These are phyloP conservation scores for Epipyxis sp. DNA, from an alignment of 108 stramenopile genomes.

Conservation along the genomic window DNA sequence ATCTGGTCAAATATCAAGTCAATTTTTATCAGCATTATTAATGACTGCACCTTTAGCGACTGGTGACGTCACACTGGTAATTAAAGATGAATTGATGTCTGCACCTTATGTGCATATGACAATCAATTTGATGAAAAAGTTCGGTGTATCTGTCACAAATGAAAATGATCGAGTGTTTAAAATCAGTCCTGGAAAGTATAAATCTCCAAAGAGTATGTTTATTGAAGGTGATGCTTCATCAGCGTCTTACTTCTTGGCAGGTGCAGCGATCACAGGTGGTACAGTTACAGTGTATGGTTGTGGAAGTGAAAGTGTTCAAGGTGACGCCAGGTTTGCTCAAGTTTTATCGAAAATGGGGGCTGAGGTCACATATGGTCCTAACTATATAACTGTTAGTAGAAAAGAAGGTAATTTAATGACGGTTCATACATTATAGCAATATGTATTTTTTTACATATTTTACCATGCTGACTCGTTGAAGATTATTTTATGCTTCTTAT, in stretches of 20 bases:
- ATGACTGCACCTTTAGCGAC: constrained; percentile 81
- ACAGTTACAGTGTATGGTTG: constrained; percentile 72
- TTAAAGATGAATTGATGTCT: constrained; percentile 89
- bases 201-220: constrained; percentile 65
- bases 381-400: constrained; percentile 82
- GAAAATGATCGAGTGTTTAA: constrained; percentile 42
- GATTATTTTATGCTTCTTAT: no score
- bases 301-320: constrained; percentile 55
- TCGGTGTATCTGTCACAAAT: constrained; percentile 63
- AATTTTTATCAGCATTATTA: constrained; percentile 86
- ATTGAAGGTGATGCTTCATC: constrained; percentile 95
- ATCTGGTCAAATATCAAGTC: constrained; percentile 93
- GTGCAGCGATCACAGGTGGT: constrained; percentile 91
- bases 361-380: constrained; percentile 76
- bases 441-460: no score
- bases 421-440: no score
- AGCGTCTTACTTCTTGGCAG: constrained; percentile 92
- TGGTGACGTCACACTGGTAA: constrained; percentile 66
- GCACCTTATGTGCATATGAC: constrained; percentile 92
- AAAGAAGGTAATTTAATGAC: constrained; percentile 61
- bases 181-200: constrained; percentile 63
- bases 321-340: constrained; percentile 90
- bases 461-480: no score
- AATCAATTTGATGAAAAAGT: constrained; percentile 91
- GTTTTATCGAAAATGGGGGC: constrained; percentile 94